Evolutionary conservation across 768 basidiomycete species (phyloP), one percentile per base, ranked within the genome.

Genomic region (Macrolepiota albuminosa): DNA sequence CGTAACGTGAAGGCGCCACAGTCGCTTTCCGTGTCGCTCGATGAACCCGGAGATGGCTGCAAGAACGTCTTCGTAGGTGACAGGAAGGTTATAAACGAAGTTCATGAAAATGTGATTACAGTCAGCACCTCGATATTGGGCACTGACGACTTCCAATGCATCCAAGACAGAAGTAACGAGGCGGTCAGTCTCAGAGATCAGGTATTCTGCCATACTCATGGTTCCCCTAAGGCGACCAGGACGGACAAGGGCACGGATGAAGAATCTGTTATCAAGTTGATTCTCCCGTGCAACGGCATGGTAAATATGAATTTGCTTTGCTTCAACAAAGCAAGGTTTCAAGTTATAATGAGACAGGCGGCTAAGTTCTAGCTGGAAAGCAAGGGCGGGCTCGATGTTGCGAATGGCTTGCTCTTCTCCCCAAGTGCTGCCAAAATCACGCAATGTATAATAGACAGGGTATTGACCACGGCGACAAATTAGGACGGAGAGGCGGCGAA

Each of bases 31-130:
- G 69, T 99, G 97, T 42, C 97, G 89, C 66, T 98, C 97, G 66
- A 99, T 95, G 80, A 99, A 99, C 46, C 97, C 97, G n/a, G 95
- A 88, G 59, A 98, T 92, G 14, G 97, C 97, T 50, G 93, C 91
- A 57, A 98, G 85, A 8, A 98, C 95, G 67, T 98, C 96, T 62
- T 98, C 95, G 68, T 98, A 98, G 37, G 88, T 88, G 62, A 99
- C 95, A 33, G 88, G 85, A 48, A 99, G 88, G 71, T 91, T 93
- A 83, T 98, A 98, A 68, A 98, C 87, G 72, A 98, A 99, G 79
- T 98, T 98, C 86, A 98, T 88, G 79, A 94, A 95, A 72, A 98
- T 97, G 72, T 98, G 95, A 73, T 98, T 98, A 78, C 93, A 95
- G 70, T 98, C 96, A 4, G 96, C 91, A 65, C 89, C 93, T 61